These are phyloP conservation scores for Suillus weaverae DNA, from an alignment of 768 basidiomycete genomes.

Conservation along the genomic window DNA sequence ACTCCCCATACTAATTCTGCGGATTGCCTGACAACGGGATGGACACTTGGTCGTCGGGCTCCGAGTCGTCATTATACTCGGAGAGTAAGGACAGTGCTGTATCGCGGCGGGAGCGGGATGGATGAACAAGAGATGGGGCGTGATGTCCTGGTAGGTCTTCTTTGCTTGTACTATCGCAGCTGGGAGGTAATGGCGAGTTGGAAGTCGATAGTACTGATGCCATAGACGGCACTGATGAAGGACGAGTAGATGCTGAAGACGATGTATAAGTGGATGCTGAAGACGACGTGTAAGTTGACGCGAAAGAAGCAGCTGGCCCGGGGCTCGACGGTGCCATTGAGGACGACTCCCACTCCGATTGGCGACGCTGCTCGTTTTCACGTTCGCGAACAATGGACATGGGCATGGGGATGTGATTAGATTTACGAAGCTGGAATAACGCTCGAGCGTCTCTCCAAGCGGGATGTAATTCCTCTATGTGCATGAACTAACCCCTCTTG, in stretches of 20 bases:
- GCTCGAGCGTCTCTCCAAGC: constrained; percentile 1
- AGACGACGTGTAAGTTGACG: neutral
- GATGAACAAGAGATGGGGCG: neutral
- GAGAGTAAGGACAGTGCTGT: neutral
- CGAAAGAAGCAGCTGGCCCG: neutral
- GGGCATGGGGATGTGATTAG: neutral
- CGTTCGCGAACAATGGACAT: neutral
- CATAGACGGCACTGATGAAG: neutral
- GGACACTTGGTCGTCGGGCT: neutral
- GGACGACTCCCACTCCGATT: neutral
- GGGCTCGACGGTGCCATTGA: neutral
- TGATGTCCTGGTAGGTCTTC: neutral
- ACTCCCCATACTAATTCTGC: neutral
- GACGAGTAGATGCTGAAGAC: neutral
- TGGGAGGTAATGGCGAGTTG: neutral
- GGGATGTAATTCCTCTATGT: neutral
- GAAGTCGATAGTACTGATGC: neutral
- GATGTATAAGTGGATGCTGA: neutral
- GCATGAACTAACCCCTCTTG: neutral
- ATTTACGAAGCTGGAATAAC: neutral
- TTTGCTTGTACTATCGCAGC: neutral
- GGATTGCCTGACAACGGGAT: neutral
- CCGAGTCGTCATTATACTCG: neutral
- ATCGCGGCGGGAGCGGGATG: neutral
- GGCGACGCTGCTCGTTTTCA: neutral